Percentiles rank a stretch among this genome's conserved stretches.
These are phyloP conservation scores for Boletus semigastroideus DNA, from an alignment of 1,284 basidiomycete species.

Conservation along the genomic window DNA sequence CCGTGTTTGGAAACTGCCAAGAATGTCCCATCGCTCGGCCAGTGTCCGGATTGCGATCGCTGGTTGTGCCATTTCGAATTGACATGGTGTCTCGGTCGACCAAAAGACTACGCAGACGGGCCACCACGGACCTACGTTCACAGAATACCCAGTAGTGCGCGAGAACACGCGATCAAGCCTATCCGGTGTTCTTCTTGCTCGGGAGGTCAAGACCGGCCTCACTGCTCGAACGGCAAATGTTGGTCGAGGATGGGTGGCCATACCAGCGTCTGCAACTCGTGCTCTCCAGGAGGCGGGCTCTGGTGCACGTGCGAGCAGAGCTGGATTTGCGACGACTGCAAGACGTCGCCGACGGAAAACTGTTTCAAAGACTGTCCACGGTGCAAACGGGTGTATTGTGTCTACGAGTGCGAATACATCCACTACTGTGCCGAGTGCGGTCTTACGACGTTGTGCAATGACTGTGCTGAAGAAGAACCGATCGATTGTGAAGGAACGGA, in stretches of 20 bases:
- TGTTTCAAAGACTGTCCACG: constrained; percentile 16
- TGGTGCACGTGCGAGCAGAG: constrained; percentile 21
- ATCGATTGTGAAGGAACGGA: not conserved
- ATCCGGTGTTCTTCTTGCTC: constrained; percentile 17
- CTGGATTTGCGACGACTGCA: constrained; percentile 28
- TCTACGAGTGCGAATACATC: constrained; percentile 24
- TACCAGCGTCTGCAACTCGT: constrained; percentile 16
- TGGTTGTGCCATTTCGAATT: constrained; percentile 27
- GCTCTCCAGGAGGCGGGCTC: constrained; percentile 18
- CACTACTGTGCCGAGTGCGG: constrained; percentile 18
- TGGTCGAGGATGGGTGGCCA: constrained; percentile 17
- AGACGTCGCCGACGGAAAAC: constrained; percentile 1
- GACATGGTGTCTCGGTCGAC: constrained; percentile 26
- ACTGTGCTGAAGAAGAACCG: constrained; percentile 26
- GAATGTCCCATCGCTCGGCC: constrained; percentile 17
- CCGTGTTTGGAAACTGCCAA: constrained; percentile 10
- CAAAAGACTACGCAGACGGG: not conserved
- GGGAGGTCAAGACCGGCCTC: constrained; percentile 4
- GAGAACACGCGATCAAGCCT: constrained; percentile 15
- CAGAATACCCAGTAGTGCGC: not conserved
- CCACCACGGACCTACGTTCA: not conserved
- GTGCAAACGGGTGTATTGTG: constrained; percentile 18
- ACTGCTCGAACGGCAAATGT: constrained; percentile 18
- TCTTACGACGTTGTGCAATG: constrained; percentile 22
- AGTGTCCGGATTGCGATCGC: constrained; percentile 21